Base-by-base conservation (phyloP, 1,284 basidiomycete species). In the Sphaerobolus stellatus region DNA sequence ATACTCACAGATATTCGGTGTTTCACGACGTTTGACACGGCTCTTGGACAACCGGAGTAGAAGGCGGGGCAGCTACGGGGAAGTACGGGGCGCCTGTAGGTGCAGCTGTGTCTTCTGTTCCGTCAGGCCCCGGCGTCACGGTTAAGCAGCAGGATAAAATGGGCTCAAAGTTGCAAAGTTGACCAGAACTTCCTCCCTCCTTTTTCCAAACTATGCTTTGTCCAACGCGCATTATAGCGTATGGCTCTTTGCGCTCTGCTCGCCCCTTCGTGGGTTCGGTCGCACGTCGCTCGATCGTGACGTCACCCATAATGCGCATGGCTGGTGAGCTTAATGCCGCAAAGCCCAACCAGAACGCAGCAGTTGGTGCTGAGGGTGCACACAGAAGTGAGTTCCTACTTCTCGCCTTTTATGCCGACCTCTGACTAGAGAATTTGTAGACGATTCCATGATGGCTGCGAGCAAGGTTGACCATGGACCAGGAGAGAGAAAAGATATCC, bases 281-380 rank as follows among this genome's bases (percentile, higher is more conserved):
- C 9, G 40, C 50, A 2, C 34, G 27, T 22, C 50, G 50, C 20
- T 44, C 50, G 16, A 18, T 52, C 13, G 28, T 41, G 11, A 44
- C 40, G 13, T 52, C 50, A 4, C 18, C 31, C 16, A 29, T n/a
- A 4, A 36, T 20, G 22, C 25, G 22, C 16, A 34, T 30, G 18
- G 5, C 50, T n/a, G n/a, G n/a, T n/a, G n/a, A n/a, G n/a, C n/a
- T n/a, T n/a, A n/a, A n/a, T n/a, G n/a, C n/a, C n/a, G n/a, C n/a
- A n/a, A n/a, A n/a, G n/a, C n/a, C n/a, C n/a, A n/a, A n/a, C n/a
- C n/a, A n/a, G n/a, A n/a, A n/a, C n/a, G n/a, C n/a, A n/a, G n/a
- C n/a, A n/a, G n/a, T n/a, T n/a, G 53, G 53, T 22, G 46, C 46
- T 25, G 53, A 54, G 33, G 53, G 53, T 11, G 18, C 30, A n/a